These are phyloP conservation scores for Phyllosticta citrichinensis DNA, from an alignment of 2,329 filamentous ascomycete species.

Conservation along the genomic window DNA sequence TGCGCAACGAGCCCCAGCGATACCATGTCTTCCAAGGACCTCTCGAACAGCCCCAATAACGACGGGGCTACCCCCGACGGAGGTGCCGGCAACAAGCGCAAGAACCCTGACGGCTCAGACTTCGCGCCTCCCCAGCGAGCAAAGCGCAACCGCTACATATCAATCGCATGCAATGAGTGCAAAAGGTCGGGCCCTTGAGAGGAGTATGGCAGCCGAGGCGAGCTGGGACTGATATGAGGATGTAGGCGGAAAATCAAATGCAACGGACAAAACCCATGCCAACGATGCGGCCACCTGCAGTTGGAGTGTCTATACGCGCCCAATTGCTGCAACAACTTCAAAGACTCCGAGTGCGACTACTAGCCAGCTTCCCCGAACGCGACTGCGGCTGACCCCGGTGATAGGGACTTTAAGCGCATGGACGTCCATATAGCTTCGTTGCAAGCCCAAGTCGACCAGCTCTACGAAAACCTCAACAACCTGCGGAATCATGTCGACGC, in stretches of 20 bases:
- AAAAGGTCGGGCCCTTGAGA: constrained; percentile 21
- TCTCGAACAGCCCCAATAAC: constrained; percentile 24
- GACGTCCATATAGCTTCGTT: constrained; percentile 60
- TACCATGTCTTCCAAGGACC: constrained; percentile 20
- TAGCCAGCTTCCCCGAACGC: neutral
- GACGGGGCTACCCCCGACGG: constrained; percentile 12
- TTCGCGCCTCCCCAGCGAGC: constrained; percentile 35
- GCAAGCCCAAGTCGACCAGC: constrained; percentile 73
- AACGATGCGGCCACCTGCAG: constrained; percentile 53
- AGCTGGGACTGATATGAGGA: constrained; percentile 36
- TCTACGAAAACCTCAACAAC: constrained; percentile 62
- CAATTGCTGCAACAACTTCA: constrained; percentile 71
- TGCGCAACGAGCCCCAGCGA: neutral
- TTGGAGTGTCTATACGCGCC: constrained; percentile 56
- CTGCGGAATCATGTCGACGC: constrained; percentile 45
- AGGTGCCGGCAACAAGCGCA: constrained; percentile 29
- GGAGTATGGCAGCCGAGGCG: neutral
- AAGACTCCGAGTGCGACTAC: constrained; percentile 61
- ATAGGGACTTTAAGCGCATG: constrained; percentile 71
- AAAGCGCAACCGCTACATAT: constrained; percentile 59
- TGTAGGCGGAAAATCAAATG: constrained; percentile 59
- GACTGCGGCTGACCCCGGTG: constrained; percentile 1
- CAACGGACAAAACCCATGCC: constrained; percentile 55
- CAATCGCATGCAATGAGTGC: constrained; percentile 50
- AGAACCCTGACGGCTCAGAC: constrained; percentile 26